phyloP scores from a whole-genome alignment of 495 filamentous ascomycete species.

The Geoglossum glabrum region DNA sequence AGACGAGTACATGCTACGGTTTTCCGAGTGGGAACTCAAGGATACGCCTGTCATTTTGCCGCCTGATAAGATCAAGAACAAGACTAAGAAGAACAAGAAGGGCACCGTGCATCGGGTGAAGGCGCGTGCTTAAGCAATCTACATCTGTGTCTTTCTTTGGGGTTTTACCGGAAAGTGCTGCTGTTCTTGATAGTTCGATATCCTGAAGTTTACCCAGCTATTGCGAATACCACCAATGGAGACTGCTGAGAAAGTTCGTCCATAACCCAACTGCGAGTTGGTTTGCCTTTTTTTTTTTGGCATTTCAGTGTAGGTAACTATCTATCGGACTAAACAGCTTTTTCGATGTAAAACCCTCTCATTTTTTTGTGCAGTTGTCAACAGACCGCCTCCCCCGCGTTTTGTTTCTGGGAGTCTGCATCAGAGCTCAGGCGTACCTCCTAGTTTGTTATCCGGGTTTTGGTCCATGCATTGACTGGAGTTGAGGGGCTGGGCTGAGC shows the following conservation, averaged over 20 bases:
- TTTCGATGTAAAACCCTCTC: not conserved
- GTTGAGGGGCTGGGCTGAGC: no score
- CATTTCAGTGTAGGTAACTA: not conserved
- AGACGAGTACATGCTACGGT: conserved; percentile 71
- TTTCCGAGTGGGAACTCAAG: conserved; percentile 57
- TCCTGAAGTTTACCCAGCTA: not conserved
- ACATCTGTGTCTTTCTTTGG: not conserved
- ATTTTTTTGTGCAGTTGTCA: not conserved
- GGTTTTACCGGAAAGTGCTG: not conserved
- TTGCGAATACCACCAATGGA: not conserved
- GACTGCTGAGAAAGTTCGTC: not conserved
- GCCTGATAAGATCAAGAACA: conserved; percentile 63
- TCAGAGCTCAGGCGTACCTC: not conserved
- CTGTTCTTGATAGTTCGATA: not conserved
- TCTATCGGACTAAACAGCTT: not conserved
- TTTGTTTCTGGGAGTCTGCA: not conserved
- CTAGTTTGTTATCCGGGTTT: not conserved
- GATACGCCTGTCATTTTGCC: conserved; percentile 63
- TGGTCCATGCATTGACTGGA: not conserved
- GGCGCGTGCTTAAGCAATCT: not conserved
- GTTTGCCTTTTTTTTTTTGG: not conserved
- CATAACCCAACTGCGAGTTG: no score
- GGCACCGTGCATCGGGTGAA: not conserved
- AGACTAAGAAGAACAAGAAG: conserved; percentile 27
- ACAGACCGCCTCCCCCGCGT: not conserved